Conservation (phyloP, 148 eudicot genomes). For the Polygonum maritimum region DNA sequence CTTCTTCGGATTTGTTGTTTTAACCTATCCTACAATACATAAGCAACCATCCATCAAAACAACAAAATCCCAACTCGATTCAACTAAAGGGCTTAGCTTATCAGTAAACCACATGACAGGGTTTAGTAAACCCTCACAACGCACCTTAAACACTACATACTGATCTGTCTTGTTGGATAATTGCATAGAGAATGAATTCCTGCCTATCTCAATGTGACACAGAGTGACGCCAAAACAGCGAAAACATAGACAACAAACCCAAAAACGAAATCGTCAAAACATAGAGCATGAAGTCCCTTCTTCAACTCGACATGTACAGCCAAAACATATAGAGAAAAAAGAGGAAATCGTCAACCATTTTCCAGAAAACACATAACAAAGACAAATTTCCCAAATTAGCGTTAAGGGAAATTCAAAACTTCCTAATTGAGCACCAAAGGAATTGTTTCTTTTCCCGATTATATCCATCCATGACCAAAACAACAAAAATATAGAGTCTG, state of each 20-base stretch:
- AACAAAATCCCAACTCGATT: slow-evolving; percentile 8
- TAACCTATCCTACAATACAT: slow-evolving; percentile 37
- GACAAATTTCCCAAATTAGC: slow-evolving; percentile 1
- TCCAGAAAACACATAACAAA: slow-evolving; percentile 11
- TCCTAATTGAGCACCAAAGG: not conserved
- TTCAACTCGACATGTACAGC: slow-evolving; percentile 39
- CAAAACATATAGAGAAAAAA: slow-evolving; percentile 11
- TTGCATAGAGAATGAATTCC: not conserved
- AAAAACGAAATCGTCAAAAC: not conserved
- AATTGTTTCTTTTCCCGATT: not conserved
- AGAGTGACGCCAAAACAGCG: too few relatives aligned
- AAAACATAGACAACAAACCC: too few relatives aligned
- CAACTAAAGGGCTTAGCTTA: not conserved
- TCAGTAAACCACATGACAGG: not conserved
- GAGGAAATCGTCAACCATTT: slow-evolving; percentile 13
- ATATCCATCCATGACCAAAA: not conserved
- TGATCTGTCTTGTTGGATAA: slow-evolving; percentile 48
- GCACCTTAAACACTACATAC: slow-evolving; percentile 70
- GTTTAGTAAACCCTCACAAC: not conserved
- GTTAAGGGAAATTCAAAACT: slow-evolving; percentile 14
- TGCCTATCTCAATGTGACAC: too few relatives aligned
- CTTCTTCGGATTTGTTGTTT: slow-evolving; percentile 88
- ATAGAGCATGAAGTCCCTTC: slow-evolving; percentile 56
- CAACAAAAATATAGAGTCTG: too few relatives aligned
- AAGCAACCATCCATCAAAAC: slow-evolving; percentile 16